Percentiles rank a stretch among this genome's conserved stretches.
Conservation (phyloP, 2,329 filamentous ascomycete genomes). For the Septoria petroselini region DNA sequence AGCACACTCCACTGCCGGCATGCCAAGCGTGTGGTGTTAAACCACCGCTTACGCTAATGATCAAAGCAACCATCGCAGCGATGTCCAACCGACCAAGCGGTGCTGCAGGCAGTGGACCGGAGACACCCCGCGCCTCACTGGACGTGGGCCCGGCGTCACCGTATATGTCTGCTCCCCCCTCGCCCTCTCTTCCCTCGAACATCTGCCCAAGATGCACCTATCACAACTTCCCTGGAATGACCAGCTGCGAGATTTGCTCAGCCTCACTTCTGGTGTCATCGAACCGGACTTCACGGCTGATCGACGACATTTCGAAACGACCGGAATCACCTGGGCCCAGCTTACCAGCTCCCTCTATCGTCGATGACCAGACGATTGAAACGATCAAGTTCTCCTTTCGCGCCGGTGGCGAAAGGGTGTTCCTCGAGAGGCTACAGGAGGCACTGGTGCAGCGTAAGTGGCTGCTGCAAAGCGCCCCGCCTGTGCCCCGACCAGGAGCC, state of each 20-base stretch:
- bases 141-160: conserved; percentile 4
- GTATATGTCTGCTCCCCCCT: not conserved
- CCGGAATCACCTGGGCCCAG: conserved; percentile 76
- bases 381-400: conserved; percentile 91
- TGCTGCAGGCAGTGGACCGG: conserved; percentile 5
- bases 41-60: conserved; percentile 73
- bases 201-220: conserved; percentile 87
- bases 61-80: conserved; percentile 82
- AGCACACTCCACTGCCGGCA: conserved; percentile 75
- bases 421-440: conserved; percentile 82
- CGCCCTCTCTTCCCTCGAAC: conserved; percentile 1
- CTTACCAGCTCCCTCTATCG: conserved; percentile 45
- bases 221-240: conserved; percentile 81
- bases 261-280: conserved; percentile 60
- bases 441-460: conserved; percentile 92
- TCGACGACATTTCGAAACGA: conserved; percentile 41
- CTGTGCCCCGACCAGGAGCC: conserved; percentile 64
- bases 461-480: conserved; percentile 85
- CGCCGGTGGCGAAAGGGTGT: conserved; percentile 81
- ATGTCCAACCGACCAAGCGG: conserved; percentile 55
- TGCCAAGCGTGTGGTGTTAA: conserved; percentile 94
- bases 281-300: conserved; percentile 41
- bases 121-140: conserved; percentile 5
- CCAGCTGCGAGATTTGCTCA: conserved; percentile 87
- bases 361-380: conserved; percentile 62